These are phyloP conservation scores for Escallonia herrerae DNA, from an alignment of 129 eudicot species.

Conservation along the genomic window DNA sequence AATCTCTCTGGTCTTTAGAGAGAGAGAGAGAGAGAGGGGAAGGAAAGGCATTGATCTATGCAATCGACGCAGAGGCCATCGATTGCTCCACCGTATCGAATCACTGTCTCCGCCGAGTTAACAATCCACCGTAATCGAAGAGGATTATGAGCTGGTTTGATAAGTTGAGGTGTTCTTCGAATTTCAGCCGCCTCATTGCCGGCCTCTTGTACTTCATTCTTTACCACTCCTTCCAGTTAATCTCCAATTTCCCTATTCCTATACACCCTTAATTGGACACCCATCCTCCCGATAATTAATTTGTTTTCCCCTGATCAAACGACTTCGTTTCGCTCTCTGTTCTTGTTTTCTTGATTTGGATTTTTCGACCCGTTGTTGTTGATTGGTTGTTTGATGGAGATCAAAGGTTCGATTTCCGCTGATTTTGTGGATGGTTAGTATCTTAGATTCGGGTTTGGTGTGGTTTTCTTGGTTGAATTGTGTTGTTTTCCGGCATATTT, in stretches of 20 bases:
- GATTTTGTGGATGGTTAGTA: constrained; percentile 20
- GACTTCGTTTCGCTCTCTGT: neutral
- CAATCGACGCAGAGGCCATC: constrained; percentile 26
- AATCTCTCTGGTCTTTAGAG: neutral
- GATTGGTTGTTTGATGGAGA: constrained; percentile 42
- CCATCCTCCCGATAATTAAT: neutral
- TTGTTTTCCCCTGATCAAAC: neutral
- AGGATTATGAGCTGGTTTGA: constrained; percentile 89
- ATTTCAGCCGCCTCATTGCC: constrained; percentile 90
- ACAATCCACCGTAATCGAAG: neutral
- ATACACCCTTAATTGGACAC: constrained; percentile 8
- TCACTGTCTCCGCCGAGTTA: constrained; percentile 8
- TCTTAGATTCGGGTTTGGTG: too few relatives aligned
- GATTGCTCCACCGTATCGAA: constrained; percentile 23
- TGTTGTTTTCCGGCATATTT: too few relatives aligned
- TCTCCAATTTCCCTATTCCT: constrained; percentile 35
- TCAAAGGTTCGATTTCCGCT: constrained; percentile 50
- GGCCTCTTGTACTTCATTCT: constrained; percentile 79
- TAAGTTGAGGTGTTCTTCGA: constrained; percentile 61
- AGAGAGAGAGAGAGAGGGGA: constrained; percentile 1
- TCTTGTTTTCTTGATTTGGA: neutral
- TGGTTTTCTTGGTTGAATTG: neutral
- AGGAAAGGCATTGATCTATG: constrained; percentile 30
- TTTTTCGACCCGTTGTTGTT: constrained; percentile 6
- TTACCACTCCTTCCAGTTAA: constrained; percentile 62